phyloP scores from a whole-genome alignment of 2,329 filamentous ascomycete genomes.

The Blastomyces gilchristii region DNA sequence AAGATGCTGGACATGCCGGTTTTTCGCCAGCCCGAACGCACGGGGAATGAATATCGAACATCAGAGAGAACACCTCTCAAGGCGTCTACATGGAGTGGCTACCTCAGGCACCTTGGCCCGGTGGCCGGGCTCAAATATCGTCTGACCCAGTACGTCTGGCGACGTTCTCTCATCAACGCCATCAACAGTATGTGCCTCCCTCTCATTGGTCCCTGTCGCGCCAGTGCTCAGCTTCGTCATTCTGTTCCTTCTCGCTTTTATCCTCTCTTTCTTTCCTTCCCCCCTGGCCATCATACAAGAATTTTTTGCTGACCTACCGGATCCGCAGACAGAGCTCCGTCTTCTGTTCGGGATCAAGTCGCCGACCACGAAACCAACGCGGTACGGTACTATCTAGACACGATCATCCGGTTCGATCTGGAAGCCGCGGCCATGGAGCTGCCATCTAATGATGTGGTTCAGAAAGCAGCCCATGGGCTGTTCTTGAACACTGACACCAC shows the following conservation, averaged over 20 bases:
- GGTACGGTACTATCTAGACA: conserved; percentile 19
- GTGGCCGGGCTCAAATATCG: conserved; percentile 10
- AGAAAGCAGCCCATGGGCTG: conserved; percentile 12
- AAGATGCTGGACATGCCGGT: conserved; percentile 15
- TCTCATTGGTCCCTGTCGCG: not conserved
- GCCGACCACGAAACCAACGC: conserved; percentile 17
- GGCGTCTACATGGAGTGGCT: conserved; percentile 12
- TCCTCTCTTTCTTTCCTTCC: not conserved
- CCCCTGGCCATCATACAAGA: conserved; percentile 4
- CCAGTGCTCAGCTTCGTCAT: no score
- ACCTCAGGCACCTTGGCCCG: conserved; percentile 14
- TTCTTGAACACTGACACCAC: conserved; percentile 15
- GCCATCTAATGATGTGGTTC: conserved; percentile 15
- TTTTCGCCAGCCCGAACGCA: conserved; percentile 14
- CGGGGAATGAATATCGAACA: conserved; percentile 14
- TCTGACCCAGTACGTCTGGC: conserved; percentile 16
- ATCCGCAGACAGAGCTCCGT: conserved; percentile 14
- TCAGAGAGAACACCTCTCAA: conserved; percentile 13
- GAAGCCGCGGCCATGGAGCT: conserved; percentile 14
- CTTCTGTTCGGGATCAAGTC: conserved; percentile 18
- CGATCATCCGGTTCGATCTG: conserved; percentile 15
- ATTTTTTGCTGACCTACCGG: not conserved
- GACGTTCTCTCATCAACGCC: conserved; percentile 14
- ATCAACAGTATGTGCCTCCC: conserved; percentile 17
- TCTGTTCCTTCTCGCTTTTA: not conserved